Evolutionary conservation across 2,329 filamentous ascomycete genomes (phyloP).

Genomic region (Ceratocystis albifundus): DNA sequence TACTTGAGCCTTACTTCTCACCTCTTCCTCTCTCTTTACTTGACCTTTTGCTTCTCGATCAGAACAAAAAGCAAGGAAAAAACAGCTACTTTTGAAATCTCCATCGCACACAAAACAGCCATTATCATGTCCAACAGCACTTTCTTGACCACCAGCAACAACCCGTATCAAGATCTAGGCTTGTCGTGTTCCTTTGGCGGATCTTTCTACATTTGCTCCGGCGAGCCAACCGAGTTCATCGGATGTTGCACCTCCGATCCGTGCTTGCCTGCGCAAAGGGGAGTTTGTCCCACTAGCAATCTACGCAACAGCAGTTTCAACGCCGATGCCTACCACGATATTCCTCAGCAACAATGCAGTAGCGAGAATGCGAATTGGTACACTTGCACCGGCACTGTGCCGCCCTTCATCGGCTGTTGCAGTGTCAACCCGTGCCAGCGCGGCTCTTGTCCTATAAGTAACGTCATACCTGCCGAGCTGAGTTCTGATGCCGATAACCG

Average conservation of each 20-base stretch:
- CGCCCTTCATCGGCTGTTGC: constrained; percentile 35
- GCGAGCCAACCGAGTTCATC: constrained; percentile 30
- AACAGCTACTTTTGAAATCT: neutral
- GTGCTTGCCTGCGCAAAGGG: constrained; percentile 27
- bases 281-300: constrained; percentile 29
- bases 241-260: constrained; percentile 35
- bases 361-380: constrained; percentile 29
- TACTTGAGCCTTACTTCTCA: neutral
- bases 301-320: constrained; percentile 29
- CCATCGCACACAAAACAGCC: neutral
- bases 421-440: constrained; percentile 29
- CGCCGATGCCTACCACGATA: constrained; percentile 25
- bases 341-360: constrained; percentile 30
- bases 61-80: neutral
- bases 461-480: constrained; percentile 27
- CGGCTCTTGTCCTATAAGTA: constrained; percentile 26
- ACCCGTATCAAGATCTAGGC: constrained; percentile 24
- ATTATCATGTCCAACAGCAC: constrained; percentile 2
- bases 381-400: constrained; percentile 27
- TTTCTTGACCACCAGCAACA: constrained; percentile 12
- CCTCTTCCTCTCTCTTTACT: neutral
- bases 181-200: constrained; percentile 30
- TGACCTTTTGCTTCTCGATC: neutral
- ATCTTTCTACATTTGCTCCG: constrained; percentile 32
- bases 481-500: no score